These are phyloP conservation scores for Salisapilia sapeloensis DNA, from an alignment of 352 stramenopile genomes.

Conservation along the genomic window DNA sequence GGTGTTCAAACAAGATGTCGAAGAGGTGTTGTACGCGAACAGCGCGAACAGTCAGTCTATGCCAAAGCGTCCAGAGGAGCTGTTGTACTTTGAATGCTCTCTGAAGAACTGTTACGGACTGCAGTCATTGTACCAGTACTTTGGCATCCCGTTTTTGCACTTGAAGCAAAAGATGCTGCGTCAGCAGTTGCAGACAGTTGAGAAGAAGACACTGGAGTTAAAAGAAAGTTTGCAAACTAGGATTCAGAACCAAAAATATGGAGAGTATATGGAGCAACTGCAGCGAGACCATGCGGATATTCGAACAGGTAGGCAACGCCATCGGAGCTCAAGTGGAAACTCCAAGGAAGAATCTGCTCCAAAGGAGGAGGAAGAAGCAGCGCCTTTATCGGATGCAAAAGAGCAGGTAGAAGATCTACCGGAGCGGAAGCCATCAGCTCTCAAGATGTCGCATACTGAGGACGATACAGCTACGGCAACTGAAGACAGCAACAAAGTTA, in stretches of 20 bases:
- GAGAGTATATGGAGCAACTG: slow-evolving; percentile 58
- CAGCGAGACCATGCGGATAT: slow-evolving; percentile 52
- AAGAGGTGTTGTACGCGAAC: slow-evolving; percentile 43
- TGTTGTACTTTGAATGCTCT: slow-evolving; percentile 76
- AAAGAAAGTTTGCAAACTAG: slow-evolving; percentile 60
- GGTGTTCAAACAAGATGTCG: slow-evolving; percentile 78
- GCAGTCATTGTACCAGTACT: slow-evolving; percentile 72
- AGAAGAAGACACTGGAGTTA: slow-evolving; percentile 44
- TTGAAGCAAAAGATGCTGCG: slow-evolving; percentile 60
- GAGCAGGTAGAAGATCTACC: slow-evolving; percentile 33
- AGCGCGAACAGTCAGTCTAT: slow-evolving; percentile 13
- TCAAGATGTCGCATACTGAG: slow-evolving; percentile 30
- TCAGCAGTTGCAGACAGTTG: slow-evolving; percentile 56
- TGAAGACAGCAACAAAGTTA: background rate
- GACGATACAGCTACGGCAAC: background rate
- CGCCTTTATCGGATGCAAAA: background rate
- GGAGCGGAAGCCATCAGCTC: slow-evolving; percentile 14
- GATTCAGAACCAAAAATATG: slow-evolving; percentile 56
- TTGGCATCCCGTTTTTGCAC: slow-evolving; percentile 70
- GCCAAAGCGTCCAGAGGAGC: slow-evolving; percentile 28
- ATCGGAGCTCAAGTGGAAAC: slow-evolving; percentile 3
- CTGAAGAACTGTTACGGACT: slow-evolving; percentile 73
- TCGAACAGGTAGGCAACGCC: slow-evolving; percentile 14
- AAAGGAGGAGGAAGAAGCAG: background rate
- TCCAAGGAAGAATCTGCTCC: background rate